Percentiles rank a stretch among this genome's conserved stretches.
Evolutionary conservation across 2,329 filamentous ascomycete genomes (phyloP).

Genomic region (Penicillium sp.): DNA sequence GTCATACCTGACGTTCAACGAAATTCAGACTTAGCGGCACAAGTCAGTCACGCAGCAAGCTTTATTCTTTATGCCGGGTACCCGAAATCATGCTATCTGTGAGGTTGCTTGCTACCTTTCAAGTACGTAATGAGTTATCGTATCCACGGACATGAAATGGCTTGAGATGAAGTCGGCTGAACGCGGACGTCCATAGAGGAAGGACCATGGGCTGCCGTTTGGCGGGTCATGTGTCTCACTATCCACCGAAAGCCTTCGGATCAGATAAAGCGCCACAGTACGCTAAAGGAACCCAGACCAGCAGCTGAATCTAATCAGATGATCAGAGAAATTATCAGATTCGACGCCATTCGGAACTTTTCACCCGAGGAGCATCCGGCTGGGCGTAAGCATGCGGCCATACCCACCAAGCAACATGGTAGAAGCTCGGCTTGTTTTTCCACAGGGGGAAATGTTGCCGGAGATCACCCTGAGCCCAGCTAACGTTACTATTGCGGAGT

Average conservation of each 20-base stretch:
- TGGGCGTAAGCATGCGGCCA: background rate
- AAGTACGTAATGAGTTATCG: background rate
- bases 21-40: too few species aligned
- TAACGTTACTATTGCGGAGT: background rate
- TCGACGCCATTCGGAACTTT: background rate
- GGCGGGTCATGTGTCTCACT: background rate
- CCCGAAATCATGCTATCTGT: background rate
- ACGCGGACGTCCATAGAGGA: background rate
- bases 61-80: background rate
- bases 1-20: background rate
- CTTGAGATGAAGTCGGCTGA: background rate
- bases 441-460: background rate
- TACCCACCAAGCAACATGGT: background rate
- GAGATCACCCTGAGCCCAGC: background rate
- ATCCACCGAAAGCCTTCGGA: background rate
- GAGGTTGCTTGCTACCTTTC: background rate
- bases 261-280: slow-evolving; percentile 4
- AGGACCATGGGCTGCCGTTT: background rate
- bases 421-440: background rate
- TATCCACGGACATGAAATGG: background rate
- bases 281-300: background rate
- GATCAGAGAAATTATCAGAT: background rate
- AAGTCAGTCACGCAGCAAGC: background rate
- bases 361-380: background rate
- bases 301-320: slow-evolving; percentile 2